Base-by-base conservation (phyloP, 2,329 filamentous ascomycete genomes). In the Colletotrichum graminicola region DNA sequence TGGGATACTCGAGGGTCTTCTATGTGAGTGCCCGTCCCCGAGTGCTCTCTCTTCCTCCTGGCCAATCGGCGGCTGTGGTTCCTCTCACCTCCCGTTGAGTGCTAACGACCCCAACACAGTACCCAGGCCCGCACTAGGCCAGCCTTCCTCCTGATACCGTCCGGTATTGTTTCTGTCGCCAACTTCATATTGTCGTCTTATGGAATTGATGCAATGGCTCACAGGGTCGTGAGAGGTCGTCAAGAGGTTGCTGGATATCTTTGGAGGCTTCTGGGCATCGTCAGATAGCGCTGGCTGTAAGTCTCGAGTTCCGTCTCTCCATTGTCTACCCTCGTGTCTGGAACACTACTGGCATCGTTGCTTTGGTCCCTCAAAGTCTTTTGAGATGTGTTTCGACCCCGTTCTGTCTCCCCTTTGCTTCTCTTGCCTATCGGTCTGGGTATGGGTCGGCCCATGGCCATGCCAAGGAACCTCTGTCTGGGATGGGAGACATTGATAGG, bases 1-100 rank as follows among this genome's bases (percentile, higher is more conserved):
- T 64, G 73, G 73, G 73, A 69, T 57, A 43, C 51, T 49, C 52
- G 59, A 51, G 67, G 70, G 63, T 70, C 73, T 74, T 74, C 73
- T 74, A 60, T 74, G 71, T 71, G 67, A 73, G 71, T 73, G 56
- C 10, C 49, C 45, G 57, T 55, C 26, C 63, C 52, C 21, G 32
- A 56, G 45, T 57, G 57, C 62, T 36, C 64, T 64, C 57, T 63
- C 59, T 57, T 66, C 67, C 59, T 29, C n/a, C 18, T 62, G 64
- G 52, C 73, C 73, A 74, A 73, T 74, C 60, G 73, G 43, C 18
- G 61, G 8, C 29, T 49, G 7, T 59, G 8, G 56, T 72, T 62
- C 14, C 51, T 32, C 54, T 60, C 34, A 57, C 51, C 59, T 57
- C 57, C 67, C 32, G 49, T 54, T 34, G 32, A 29, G 47, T 51